These are phyloP conservation scores for Metschnikowia matae DNA, from an alignment of 805 yeast genomes.

Conservation along the genomic window DNA sequence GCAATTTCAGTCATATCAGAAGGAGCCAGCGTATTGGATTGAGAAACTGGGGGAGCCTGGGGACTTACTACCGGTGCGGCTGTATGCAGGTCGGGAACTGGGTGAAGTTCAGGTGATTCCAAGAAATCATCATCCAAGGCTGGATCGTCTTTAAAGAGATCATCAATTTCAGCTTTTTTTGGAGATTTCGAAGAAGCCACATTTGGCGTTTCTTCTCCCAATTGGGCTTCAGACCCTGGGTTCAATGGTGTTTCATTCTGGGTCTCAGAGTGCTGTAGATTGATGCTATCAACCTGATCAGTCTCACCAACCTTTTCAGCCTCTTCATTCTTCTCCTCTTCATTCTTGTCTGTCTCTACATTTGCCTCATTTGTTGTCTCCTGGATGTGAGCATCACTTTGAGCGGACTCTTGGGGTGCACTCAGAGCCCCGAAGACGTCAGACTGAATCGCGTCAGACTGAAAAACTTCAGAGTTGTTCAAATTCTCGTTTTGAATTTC, in stretches of 20 bases:
- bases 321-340: background rate
- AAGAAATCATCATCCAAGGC: constrained; percentile 2
- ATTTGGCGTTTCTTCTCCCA: background rate
- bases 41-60: background rate
- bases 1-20: background rate
- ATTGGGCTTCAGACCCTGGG: background rate
- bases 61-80: background rate
- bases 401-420: background rate
- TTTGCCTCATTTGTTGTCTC: too few relatives aligned
- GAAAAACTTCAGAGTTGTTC: background rate
- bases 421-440: background rate
- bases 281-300: too few relatives aligned
- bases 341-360: background rate
- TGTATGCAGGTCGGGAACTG: background rate
- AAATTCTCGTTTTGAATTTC: background rate
- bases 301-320: background rate
- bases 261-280: background rate
- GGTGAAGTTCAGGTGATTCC: constrained; percentile 1
- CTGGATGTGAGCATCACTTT: background rate
- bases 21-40: background rate
- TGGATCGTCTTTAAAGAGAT: constrained; percentile 1
- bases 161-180: background rate
- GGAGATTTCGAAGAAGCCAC: background rate
- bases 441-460: background rate
- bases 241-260: background rate